Evolutionary conservation across 176 grass and related monocot genomes (phyloP).

Genomic region (Aegilops longissima): DNA sequence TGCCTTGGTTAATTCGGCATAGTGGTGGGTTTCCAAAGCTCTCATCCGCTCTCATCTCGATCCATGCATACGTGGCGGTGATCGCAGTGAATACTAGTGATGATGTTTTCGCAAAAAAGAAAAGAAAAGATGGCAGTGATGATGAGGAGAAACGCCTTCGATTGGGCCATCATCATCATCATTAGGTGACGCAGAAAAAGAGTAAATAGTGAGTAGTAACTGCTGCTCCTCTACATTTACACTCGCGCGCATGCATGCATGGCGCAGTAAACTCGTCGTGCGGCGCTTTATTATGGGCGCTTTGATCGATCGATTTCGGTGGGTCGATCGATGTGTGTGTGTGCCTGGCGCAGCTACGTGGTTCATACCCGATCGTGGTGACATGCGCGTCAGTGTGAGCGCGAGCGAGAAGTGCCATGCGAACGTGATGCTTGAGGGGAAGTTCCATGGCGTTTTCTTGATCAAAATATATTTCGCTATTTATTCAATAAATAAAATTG

Average conservation of each 20-base stretch:
- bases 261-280: not conserved
- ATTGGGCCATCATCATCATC: not conserved
- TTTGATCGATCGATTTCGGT: not conserved
- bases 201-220: not conserved
- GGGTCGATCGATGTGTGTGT: not conserved
- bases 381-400: not conserved
- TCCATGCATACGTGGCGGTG: conserved; percentile 3
- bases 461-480: too few relatives aligned
- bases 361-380: not conserved
- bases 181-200: conserved; percentile 15
- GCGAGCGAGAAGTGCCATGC: not conserved
- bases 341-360: not conserved
- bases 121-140: not conserved
- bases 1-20: not conserved
- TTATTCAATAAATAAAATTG: too few relatives aligned
- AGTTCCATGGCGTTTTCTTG: too few relatives aligned
- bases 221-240: not conserved
- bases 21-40: not conserved
- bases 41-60: not conserved
- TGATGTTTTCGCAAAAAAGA: not conserved
- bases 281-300: not conserved
- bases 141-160: conserved; percentile 9
- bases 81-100: not conserved
- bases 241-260: not conserved
- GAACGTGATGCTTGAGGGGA: not conserved